Percentiles rank a stretch among this genome's conserved stretches.
Evolutionary conservation across 768 basidiomycete genomes (phyloP).

Genomic region (Lepiota brunneoincarnata): DNA sequence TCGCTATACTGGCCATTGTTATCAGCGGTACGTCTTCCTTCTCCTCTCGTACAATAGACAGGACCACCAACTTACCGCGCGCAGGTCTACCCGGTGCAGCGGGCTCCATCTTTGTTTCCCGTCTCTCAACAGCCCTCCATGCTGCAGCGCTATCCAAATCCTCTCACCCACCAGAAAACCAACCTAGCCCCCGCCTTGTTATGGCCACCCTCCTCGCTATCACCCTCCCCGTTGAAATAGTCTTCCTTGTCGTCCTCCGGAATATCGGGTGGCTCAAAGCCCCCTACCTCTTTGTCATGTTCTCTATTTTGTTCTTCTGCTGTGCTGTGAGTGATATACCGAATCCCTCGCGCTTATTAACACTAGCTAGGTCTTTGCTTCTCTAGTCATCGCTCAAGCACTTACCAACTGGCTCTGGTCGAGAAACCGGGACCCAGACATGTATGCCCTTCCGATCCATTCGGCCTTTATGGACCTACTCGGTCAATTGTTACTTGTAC

Average conservation of each 20-base stretch:
- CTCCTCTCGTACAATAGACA: not conserved
- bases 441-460: constrained; percentile 91
- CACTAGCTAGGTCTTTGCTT: constrained; percentile 56
- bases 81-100: constrained; percentile 84
- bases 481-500: constrained; percentile 76
- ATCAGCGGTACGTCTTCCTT: constrained; percentile 63
- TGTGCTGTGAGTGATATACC: constrained; percentile 57
- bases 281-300: constrained; percentile 62
- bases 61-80: not conserved
- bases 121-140: constrained; percentile 88
- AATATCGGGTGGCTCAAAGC: constrained; percentile 77
- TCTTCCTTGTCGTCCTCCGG: constrained; percentile 68
- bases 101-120: constrained; percentile 87
- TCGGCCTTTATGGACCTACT: constrained; percentile 85
- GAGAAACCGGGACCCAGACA: constrained; percentile 78
- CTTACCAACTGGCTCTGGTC: constrained; percentile 82
- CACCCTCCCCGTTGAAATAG: constrained; percentile 75
- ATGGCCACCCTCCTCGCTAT: constrained; percentile 70
- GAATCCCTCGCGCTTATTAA: not conserved
- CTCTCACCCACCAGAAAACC: constrained; percentile 21
- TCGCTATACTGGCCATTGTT: constrained; percentile 82
- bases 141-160: constrained; percentile 40
- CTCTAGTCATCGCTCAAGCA: constrained; percentile 60
- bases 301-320: constrained; percentile 72
- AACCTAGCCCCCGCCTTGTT: constrained; percentile 48